Evolutionary conservation across 352 stramenopile species (phyloP), one percentile per base, ranked within the genome.

Genomic region (Blastocystis sp.): DNA sequence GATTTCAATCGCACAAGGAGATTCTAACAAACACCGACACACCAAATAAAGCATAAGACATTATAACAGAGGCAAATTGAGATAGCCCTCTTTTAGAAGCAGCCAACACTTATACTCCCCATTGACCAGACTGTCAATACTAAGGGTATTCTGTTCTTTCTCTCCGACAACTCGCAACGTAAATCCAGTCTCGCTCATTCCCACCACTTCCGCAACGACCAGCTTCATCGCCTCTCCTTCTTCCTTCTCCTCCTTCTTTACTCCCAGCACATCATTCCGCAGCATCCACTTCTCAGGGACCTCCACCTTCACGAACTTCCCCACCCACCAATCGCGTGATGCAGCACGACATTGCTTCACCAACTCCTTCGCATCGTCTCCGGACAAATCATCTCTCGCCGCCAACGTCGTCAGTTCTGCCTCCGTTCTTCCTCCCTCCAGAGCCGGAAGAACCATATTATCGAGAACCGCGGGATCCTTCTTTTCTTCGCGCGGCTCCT

Each of bases 281-380:
- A 32, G 32, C 3, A 81, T 40, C 27, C 27, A 29, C 7, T 18
- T 32, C 18, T 27, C 27, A 6, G 69, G 69, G 21, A 81, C n/a
- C 29, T 81, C 69, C 27, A 81, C 40, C 69, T 81, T 81, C 69
- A 81, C 69, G 38, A 51, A 81, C 46, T 81, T 81, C 27, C 69
- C 49, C 44, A 81, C 27, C 69, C 69, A 81, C 69, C 69, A 81
- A 7, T 81, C 69, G 18, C 48, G 46, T n/a, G 69, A 27, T 7
- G 69, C 48, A 29, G 29, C 36, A 16, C 27, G 27, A 32, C 69
- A 81, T 29, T 81, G 69, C 46, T 81, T 29, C 21, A 42, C 8
- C 44, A 81, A 44, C 49, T 27, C 21, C 4, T n/a, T 29, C 16
- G 42, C 42, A 24, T 75, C 24, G 6, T 75, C 46, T 29, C 24